Evolutionary conservation across 208 protist genomes (phyloP).

Genomic region (Spongospora subterranea): DNA sequence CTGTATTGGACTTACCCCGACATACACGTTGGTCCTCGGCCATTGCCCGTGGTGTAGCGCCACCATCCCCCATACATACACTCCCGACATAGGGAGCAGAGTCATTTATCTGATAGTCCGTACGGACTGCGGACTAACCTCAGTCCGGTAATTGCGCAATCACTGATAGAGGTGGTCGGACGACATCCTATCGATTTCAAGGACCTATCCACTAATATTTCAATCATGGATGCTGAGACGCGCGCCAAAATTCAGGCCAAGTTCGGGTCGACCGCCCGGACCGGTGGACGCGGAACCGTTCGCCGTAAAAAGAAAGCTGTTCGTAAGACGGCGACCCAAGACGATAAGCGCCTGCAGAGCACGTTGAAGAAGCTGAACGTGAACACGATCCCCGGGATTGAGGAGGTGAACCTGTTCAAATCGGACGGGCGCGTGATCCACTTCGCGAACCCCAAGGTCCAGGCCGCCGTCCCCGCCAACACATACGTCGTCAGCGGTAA

Average conservation of each 20-base stretch:
- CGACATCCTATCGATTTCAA: too few relatives aligned
- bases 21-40: too few relatives aligned
- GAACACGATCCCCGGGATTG: slow-evolving; percentile 91
- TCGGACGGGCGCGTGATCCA: slow-evolving; percentile 91
- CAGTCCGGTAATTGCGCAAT: too few relatives aligned
- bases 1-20: too few relatives aligned
- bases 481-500: slow-evolving; percentile 94
- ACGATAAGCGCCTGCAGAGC: slow-evolving; percentile 89
- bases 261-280: slow-evolving; percentile 74
- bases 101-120: too few relatives aligned
- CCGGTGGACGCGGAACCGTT: slow-evolving; percentile 92
- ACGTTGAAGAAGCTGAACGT: slow-evolving; percentile 90
- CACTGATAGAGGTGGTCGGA: too few relatives aligned
- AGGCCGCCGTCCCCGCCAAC: slow-evolving; percentile 91
- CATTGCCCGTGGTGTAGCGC: too few relatives aligned
- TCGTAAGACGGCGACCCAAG: slow-evolving; percentile 71
- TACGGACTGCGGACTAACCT: too few relatives aligned
- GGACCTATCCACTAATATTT: not conserved
- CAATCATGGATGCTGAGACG: slow-evolving; percentile 24
- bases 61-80: too few relatives aligned
- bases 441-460: slow-evolving; percentile 95
- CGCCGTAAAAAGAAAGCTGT: slow-evolving; percentile 83
- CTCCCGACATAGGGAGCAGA: too few relatives aligned
- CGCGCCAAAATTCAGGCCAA: slow-evolving; percentile 58
- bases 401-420: slow-evolving; percentile 95